phyloP scores from a whole-genome alignment of 176 grass and related monocot genomes.

The Aegilops tauschii region DNA sequence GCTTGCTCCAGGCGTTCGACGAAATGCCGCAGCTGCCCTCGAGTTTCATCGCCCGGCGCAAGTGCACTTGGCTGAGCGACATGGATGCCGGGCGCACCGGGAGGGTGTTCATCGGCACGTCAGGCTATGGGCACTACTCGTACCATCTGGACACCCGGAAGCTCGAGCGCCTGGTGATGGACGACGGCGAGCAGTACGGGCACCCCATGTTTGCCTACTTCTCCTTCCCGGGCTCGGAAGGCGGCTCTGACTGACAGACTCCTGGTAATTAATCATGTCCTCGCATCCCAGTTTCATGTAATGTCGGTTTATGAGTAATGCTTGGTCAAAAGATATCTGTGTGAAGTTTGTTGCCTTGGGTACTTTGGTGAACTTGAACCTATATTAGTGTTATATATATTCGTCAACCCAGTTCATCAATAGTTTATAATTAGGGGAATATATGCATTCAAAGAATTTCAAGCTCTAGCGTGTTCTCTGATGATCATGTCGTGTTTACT shows the following conservation, averaged over 20 bases:
- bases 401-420: neutral
- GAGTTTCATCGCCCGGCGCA: too few species aligned
- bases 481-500: neutral
- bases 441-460: neutral
- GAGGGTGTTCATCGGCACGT: neutral
- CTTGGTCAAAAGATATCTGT: neutral
- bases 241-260: neutral
- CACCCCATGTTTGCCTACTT: neutral
- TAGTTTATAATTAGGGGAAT: neutral
- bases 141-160: neutral
- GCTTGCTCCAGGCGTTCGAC: too few species aligned
- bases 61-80: neutral
- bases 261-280: neutral
- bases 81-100: neutral
- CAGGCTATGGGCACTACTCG: neutral
- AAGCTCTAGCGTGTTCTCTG: neutral
- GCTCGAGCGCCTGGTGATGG: neutral
- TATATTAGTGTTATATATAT: neutral
- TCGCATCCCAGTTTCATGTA: neutral
- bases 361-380: neutral
- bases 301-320: neutral
- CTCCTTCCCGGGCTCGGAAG: neutral
- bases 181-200: neutral
- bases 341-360: neutral
- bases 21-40: too few species aligned